These are phyloP conservation scores for Xylariaceae sp. DNA, from an alignment of 2,329 filamentous ascomycete species.

Conservation along the genomic window DNA sequence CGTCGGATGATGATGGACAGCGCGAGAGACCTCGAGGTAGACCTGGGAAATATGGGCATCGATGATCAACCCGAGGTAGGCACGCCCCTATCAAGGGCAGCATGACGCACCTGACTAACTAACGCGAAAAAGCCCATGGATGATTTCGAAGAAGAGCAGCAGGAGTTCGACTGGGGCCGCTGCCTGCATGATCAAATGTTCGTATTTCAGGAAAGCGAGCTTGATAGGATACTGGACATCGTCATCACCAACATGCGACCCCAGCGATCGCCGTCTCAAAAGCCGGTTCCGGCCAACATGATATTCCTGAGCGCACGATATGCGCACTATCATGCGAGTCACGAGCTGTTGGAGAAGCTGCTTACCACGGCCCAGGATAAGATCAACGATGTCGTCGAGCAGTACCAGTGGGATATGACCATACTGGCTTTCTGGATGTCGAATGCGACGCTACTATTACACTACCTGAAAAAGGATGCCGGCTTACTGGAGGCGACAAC, in stretches of 20 bases:
- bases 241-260: slow-evolving; percentile 98
- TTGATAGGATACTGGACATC: slow-evolving; percentile 87
- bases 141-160: slow-evolving; percentile 80
- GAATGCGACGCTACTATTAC: slow-evolving; percentile 88
- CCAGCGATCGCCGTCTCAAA: slow-evolving; percentile 91
- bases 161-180: slow-evolving; percentile 92
- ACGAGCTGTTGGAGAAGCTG: slow-evolving; percentile 74
- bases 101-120: slow-evolving; percentile 23
- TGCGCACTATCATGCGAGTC: slow-evolving; percentile 90
- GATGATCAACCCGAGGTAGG: slow-evolving; percentile 89
- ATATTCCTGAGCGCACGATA: slow-evolving; percentile 94
- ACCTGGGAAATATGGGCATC: slow-evolving; percentile 89
- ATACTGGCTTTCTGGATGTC: slow-evolving; percentile 99
- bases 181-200: slow-evolving; percentile 99
- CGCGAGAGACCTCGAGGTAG: slow-evolving; percentile 91
- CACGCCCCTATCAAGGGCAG: slow-evolving; percentile 14
- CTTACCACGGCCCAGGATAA: slow-evolving; percentile 86
- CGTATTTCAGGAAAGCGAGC: slow-evolving; percentile 92
- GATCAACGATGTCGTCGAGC: slow-evolving; percentile 95
- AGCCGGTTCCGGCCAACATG: slow-evolving; percentile 94
- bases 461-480: slow-evolving; percentile 92
- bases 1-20: slow-evolving; percentile 99
- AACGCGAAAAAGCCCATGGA: slow-evolving; percentile 58
- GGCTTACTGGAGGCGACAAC: slow-evolving; percentile 75
- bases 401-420: slow-evolving; percentile 98